Evolutionary conservation across 176 grass and related monocot genomes (phyloP).

Genomic region (Carex cristatella): DNA sequence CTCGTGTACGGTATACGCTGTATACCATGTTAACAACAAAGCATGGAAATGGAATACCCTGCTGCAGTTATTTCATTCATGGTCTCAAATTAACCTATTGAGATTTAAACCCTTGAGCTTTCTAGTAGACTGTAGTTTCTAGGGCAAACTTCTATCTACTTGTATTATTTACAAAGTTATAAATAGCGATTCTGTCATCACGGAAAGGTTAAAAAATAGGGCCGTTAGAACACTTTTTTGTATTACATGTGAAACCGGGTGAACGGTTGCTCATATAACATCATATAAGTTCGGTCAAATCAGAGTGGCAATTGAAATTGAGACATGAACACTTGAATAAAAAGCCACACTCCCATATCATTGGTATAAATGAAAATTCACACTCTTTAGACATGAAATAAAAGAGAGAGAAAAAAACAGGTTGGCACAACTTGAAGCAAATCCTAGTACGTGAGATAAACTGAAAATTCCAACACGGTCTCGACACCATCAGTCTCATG

Average conservation of each 20-base stretch:
- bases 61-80: not conserved
- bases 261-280: not conserved
- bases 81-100: not conserved
- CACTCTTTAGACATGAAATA: not conserved
- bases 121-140: too few species aligned
- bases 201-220: too few species aligned
- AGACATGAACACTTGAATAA: not conserved
- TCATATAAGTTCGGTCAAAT: not conserved
- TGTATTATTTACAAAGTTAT: too few species aligned
- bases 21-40: not conserved
- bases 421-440: conserved; percentile 9
- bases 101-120: too few species aligned
- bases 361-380: not conserved
- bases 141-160: too few species aligned
- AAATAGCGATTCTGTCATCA: too few species aligned
- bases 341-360: not conserved
- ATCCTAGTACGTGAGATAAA: conserved; percentile 30
- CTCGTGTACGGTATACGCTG: not conserved
- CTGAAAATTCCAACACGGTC: conserved; percentile 52
- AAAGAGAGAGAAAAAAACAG: not conserved
- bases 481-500: conserved; percentile 67
- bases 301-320: not conserved
- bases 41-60: not conserved
- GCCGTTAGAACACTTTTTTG: too few species aligned
- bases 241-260: not conserved